Conservation (phyloP, 306 rosid genomes). For the Abrus precatorius region DNA sequence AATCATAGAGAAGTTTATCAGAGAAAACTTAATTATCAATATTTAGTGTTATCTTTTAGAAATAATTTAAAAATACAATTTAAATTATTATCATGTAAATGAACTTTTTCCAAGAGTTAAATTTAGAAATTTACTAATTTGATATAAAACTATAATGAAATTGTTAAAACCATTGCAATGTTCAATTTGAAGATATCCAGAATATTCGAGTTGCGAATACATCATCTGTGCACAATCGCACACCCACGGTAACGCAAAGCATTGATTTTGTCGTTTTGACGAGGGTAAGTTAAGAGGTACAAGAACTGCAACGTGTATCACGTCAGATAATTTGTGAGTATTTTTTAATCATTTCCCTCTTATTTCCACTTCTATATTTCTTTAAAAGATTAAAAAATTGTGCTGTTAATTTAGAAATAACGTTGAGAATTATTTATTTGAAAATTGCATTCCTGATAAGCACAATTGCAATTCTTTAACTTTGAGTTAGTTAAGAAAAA, state of each 20-base stretch:
- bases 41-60: no score
- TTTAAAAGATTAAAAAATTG: no score
- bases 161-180: neutral
- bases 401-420: no score
- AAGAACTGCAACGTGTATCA: neutral
- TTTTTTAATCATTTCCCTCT: neutral
- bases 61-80: no score
- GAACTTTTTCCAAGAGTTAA: neutral
- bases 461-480: neutral
- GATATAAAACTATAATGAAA: neutral
- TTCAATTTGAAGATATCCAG: neutral
- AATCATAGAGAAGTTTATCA: conserved; percentile 13
- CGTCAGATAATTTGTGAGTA: neutral
- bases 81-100: no score
- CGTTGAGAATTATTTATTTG: no score
- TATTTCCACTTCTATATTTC: no score
- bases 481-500: neutral
- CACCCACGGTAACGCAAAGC: neutral
- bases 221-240: neutral
- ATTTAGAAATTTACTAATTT: no score
- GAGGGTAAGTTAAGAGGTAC: neutral
- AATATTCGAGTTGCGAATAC: conserved; percentile 6
- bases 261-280: conserved; percentile 36
- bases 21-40: neutral
- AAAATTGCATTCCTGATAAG: no score